phyloP scores from a whole-genome alignment of 345 rosid species.

The Capsella bursapastoris region DNA sequence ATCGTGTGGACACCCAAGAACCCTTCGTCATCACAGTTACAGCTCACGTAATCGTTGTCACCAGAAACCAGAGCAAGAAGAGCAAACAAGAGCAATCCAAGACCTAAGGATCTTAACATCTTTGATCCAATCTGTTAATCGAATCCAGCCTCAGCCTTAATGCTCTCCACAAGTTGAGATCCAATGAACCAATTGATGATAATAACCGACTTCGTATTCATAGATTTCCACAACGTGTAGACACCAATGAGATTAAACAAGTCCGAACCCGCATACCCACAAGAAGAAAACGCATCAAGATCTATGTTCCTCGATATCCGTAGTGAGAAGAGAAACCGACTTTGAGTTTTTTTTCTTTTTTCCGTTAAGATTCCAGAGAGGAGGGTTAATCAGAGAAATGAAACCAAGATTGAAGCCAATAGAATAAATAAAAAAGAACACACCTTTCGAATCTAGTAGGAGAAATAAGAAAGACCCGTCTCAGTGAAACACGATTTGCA shows the following conservation, averaged over 20 bases:
- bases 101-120: constrained; percentile 71
- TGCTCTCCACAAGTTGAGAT: constrained; percentile 31
- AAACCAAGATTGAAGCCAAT: constrained; percentile 21
- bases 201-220: constrained; percentile 25
- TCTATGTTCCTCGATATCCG: constrained; percentile 39
- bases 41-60: constrained; percentile 57
- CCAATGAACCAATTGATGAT: constrained; percentile 30
- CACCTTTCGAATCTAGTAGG: constrained; percentile 35
- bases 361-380: constrained; percentile 34
- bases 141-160: constrained; percentile 30
- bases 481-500: constrained; percentile 34
- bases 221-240: constrained; percentile 29
- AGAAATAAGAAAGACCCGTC: constrained; percentile 31
- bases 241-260: constrained; percentile 37
- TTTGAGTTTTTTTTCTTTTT: background rate
- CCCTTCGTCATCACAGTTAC: constrained; percentile 93
- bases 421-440: constrained; percentile 20
- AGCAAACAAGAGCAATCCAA: constrained; percentile 55
- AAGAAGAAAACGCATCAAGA: constrained; percentile 32
- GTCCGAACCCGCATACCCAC: constrained; percentile 35
- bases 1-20: constrained; percentile 65
- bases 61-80: constrained; percentile 57
- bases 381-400: constrained; percentile 10
- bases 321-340: background rate
- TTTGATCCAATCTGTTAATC: constrained; percentile 25